These are phyloP conservation scores for Stagonosporopsis tanaceti DNA, from an alignment of 2,329 filamentous ascomycete genomes.

Conservation along the genomic window DNA sequence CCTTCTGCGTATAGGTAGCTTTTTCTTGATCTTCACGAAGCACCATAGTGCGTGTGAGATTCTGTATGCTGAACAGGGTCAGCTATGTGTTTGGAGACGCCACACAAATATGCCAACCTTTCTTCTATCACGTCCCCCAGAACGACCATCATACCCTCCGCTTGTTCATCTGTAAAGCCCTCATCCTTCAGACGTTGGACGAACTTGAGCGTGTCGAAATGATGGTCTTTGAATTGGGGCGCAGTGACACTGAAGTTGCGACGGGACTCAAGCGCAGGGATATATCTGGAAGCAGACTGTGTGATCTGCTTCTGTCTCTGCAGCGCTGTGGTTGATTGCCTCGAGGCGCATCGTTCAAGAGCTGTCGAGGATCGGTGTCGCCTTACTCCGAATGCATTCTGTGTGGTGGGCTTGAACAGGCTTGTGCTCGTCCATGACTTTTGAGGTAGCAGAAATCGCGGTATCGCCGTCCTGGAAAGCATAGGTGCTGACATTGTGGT, in stretches of 20 bases:
- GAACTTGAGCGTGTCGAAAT: conserved; percentile 98
- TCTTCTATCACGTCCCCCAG: conserved; percentile 97
- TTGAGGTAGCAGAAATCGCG: conserved; percentile 51
- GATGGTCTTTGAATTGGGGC: conserved; percentile 75
- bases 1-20: conserved; percentile 82
- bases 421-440: conserved; percentile 45
- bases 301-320: conserved; percentile 14
- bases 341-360: conserved; percentile 24
- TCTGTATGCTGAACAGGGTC: conserved; percentile 75
- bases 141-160: conserved; percentile 98
- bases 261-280: conserved; percentile 15
- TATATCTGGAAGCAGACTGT: conserved; percentile 13
- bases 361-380: conserved; percentile 25
- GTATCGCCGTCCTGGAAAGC: conserved; percentile 40
- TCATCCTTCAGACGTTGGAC: conserved; percentile 88
- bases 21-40: conserved; percentile 90
- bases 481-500: conserved; percentile 38
- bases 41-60: conserved; percentile 97
- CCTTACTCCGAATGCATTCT: conserved; percentile 25
- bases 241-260: conserved; percentile 73
- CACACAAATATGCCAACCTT: conserved; percentile 61
- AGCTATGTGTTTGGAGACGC: not conserved
- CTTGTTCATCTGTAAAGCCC: conserved; percentile 94
- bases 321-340: conserved; percentile 16
- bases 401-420: conserved; percentile 29